Evolutionary conservation across 345 rosid genomes (phyloP), one percentile per base, ranked within the genome.

Genomic region (Lepidium didymum): DNA sequence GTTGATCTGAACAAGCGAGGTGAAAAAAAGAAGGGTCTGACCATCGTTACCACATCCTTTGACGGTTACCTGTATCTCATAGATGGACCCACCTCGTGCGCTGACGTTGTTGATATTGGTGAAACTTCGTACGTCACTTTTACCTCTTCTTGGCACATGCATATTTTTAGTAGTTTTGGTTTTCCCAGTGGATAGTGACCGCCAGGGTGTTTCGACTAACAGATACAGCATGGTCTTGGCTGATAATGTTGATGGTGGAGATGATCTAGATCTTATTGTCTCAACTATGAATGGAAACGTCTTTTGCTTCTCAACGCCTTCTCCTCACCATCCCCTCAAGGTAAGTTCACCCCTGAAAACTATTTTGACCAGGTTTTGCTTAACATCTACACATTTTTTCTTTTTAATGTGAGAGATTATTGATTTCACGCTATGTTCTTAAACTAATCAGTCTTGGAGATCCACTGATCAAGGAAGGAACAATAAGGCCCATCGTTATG

Each of bases 281-380:
- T 80, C 99, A 53, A 95, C 99, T 50, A 95, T 89, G 99, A 95
- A 91, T 19, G 97, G 99, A 51, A 95, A 95, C 63, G 98, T 95
- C 62, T 91, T 95, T 73, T 95, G 98, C 88, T 95, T 95, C 84
- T 95, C 99, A 4, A 88, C 98, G 15, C 96, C 99, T 59, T 71
- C 86, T 70, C 94, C 96, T 19, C 94, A 95, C 68, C 97, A 95
- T 83, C 97, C 98, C 60, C 90, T 95, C 41, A 95, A 95, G 97
- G 99, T 74, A 86, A 49, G 86, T 68, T 66, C 59, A 23, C 47
- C 15, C 34, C 60, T 47, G 23, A 58, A 68, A 65, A 71, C 27
- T 66, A 33, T 73, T 37, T 71, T 27, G 10, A 59, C 7, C 33
- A 18, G 33, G 4, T 21, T 15, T 49, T 67, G 64, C 8, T 58